Evolutionary conservation across 306 rosid genomes (phyloP), one percentile per base, ranked within the genome.

Genomic region (Cucurbita ficifolia): DNA sequence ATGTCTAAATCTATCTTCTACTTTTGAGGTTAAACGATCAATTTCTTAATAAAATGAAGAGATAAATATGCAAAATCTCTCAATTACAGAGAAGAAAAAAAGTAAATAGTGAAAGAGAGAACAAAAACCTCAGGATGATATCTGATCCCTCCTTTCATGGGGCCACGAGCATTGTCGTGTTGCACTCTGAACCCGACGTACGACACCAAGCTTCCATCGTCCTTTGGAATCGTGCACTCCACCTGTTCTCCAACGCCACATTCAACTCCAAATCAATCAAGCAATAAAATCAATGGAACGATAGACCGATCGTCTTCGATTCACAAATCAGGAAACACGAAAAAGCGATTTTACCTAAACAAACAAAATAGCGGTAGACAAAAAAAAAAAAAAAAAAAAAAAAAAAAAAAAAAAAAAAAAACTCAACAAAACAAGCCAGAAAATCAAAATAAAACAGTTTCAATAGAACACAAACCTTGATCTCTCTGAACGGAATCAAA

Each of bases 131-230:
- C 93, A 35, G 81, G 90, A 82, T 88, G 93, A 54, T 81, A 88
- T 81, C 93, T 79, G 81, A 88, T 86, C 43, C 93, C 93, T 65
- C 93, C 93, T 63, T 88, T 88, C 93, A 88, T 88, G 35, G 93
- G 90, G 14, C 93, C 93, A 81, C 93, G 88, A 63, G 93, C 90
- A 79, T 88, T 88, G 67, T 88, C 93, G 72, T 88, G 93, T 51
- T 88, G 93, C 16, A 88, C 84, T 76, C 93, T 81, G 74, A 84
- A 88, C 18, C 93, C 93, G 52, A 88, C 80, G 74, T 77, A 86
- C 6, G 93, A 84, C 1, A 76, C 88, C 79, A 88, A 59, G 8
- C 78, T 88, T 22, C 93, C 93, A 59, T 88, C 93, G 70, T 88
- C 93, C 67, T 82, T 88, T 0, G 93, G 93, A 16, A 88, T 88